Conservation (phyloP, 176 grass and related monocot genomes). For the Eragrostis curvula region DNA sequence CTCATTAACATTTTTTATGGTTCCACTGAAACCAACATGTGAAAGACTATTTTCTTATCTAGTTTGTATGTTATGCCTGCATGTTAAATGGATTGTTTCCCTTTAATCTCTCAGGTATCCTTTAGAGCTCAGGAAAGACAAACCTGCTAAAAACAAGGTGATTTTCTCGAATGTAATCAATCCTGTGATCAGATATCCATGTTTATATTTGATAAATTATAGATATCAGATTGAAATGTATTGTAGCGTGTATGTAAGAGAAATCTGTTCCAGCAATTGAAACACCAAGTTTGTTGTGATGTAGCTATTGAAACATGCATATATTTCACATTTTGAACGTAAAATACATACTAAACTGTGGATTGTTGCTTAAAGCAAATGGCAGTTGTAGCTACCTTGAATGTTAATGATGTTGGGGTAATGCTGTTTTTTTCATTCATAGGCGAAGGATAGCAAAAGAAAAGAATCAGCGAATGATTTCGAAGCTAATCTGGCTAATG, state of each 20-base stretch:
- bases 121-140: constrained; percentile 93
- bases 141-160: constrained; percentile 93
- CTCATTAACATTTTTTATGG: constrained; percentile 1
- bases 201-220: constrained; percentile 24
- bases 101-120: constrained; percentile 83
- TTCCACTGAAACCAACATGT: neutral
- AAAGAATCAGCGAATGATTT: constrained; percentile 59
- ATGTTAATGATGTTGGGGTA: constrained; percentile 20
- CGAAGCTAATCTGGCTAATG: constrained; percentile 55
- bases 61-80: constrained; percentile 22
- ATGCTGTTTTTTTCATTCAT: constrained; percentile 31
- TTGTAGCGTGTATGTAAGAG: neutral
- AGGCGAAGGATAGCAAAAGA: constrained; percentile 77
- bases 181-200: constrained; percentile 17
- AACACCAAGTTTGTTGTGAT: constrained; percentile 5
- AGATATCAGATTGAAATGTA: constrained; percentile 11
- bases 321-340: neutral
- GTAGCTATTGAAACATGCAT: constrained; percentile 19
- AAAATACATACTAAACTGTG: neutral
- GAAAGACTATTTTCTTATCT: constrained; percentile 29
- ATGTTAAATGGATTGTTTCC: constrained; percentile 38
- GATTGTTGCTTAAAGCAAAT: constrained; percentile 7
- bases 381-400: constrained; percentile 1
- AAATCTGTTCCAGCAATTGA: constrained; percentile 18
- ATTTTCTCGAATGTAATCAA: constrained; percentile 16